Percentiles rank a stretch among this genome's conserved stretches.
Conservation (phyloP, 257 asterid genomes). For the Apocynum venetum region DNA sequence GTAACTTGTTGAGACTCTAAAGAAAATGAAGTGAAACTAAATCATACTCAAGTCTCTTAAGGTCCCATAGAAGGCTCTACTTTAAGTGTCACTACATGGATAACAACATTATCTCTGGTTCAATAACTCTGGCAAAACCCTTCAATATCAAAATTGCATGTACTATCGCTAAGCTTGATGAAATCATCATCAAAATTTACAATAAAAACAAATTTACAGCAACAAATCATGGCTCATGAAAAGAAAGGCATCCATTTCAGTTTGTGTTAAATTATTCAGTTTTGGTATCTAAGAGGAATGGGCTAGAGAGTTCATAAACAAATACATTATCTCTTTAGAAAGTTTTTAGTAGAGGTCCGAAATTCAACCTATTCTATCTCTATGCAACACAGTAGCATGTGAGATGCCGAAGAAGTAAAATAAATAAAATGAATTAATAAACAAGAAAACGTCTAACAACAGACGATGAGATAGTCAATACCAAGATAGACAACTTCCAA, state of each 20-base stretch:
- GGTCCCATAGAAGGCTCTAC: neutral
- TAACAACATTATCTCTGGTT: neutral
- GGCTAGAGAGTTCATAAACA: neutral
- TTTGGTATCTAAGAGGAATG: neutral
- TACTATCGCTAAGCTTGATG: neutral
- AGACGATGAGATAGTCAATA: neutral
- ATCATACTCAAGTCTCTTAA: neutral
- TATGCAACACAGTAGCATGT: neutral
- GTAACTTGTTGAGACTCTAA: neutral
- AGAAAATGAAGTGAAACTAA: neutral
- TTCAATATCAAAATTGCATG: neutral
- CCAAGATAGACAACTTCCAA: neutral
- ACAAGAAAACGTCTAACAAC: neutral
- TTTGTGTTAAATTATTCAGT: neutral
- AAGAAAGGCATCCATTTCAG: neutral
- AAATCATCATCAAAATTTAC: neutral
- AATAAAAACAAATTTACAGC: neutral
- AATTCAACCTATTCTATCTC: neutral
- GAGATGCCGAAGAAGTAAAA: neutral
- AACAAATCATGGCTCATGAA: neutral
- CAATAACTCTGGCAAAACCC: neutral
- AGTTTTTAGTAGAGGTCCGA: neutral
- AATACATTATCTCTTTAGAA: neutral
- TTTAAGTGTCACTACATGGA: neutral
- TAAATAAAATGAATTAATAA: neutral